Evolutionary conservation across 352 stramenopile species (phyloP).

Genomic region (Pythium aphanidermatum): DNA sequence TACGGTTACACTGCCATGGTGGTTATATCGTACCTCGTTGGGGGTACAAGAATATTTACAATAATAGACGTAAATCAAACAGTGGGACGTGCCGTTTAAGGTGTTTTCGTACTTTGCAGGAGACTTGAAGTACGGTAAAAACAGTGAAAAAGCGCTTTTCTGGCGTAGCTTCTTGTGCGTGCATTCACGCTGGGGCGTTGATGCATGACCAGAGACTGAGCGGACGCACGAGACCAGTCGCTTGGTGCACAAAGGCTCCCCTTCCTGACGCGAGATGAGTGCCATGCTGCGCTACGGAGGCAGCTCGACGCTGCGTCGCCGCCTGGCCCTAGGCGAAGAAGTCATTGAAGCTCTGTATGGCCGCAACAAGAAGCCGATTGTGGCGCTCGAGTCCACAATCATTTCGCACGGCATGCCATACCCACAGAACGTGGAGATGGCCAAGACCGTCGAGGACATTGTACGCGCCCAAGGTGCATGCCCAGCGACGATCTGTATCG

Average conservation of each 20-base stretch:
- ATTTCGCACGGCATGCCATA: conserved; percentile 99
- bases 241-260: no score
- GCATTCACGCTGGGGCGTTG: not conserved
- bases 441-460: conserved; percentile 86
- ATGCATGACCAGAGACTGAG: not conserved
- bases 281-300: conserved; percentile 18
- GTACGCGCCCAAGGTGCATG: conserved; percentile 80
- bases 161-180: no score
- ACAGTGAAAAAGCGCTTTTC: conserved; percentile 7
- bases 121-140: not conserved
- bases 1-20: no score
- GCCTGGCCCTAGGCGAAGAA: conserved; percentile 24
- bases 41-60: not conserved
- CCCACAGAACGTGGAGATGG: conserved; percentile 95
- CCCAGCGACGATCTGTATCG: conserved; percentile 97
- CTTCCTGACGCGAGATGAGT: no score
- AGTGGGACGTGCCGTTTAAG: no score
- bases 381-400: conserved; percentile 99
- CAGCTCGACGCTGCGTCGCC: conserved; percentile 17
- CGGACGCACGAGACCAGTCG: no score
- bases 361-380: conserved; percentile 43
- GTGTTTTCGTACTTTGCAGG: not conserved
- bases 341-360: conserved; percentile 26
- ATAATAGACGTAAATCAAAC: not conserved
- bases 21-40: no score